phyloP scores from a whole-genome alignment of 2,329 filamentous ascomycete genomes.

The Samsoniella hepiali region DNA sequence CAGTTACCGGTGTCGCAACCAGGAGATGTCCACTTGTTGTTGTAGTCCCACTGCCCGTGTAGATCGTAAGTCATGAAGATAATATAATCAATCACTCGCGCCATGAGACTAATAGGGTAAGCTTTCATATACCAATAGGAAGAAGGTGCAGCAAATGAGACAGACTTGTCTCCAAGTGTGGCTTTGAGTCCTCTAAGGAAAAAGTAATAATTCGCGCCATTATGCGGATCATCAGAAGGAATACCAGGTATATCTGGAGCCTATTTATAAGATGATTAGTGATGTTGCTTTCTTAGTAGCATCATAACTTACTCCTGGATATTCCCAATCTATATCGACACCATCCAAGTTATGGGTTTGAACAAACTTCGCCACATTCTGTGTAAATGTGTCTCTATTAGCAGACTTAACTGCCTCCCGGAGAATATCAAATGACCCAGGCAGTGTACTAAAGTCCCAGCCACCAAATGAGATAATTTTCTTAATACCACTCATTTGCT shows the following conservation, averaged over 20 bases:
- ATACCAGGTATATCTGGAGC: not conserved
- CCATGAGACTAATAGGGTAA: conserved; percentile 35
- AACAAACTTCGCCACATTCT: conserved; percentile 39
- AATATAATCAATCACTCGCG: conserved; percentile 29
- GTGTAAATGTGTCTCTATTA: conserved; percentile 38
- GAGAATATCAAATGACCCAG: conserved; percentile 28
- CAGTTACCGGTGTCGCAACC: conserved; percentile 33
- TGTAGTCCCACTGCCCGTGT: conserved; percentile 31
- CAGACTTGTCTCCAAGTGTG: not conserved
- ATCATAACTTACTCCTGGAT: conserved; percentile 33
- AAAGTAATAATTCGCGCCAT: not conserved
- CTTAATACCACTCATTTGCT: conserved; percentile 29
- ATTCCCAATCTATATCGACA: conserved; percentile 48
- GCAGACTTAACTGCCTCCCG: conserved; percentile 29
- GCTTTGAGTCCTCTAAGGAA: not conserved
- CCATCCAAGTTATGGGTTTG: conserved; percentile 40
- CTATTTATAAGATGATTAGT: conserved; percentile 23
- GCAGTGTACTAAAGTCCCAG: conserved; percentile 32
- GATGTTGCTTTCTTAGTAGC: conserved; percentile 22
- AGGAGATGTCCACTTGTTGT: conserved; percentile 27
- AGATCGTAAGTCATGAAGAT: conserved; percentile 35
- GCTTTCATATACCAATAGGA: conserved; percentile 35
- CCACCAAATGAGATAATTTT: conserved; percentile 37
- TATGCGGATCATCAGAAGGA: not conserved
- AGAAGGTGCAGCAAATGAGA: not conserved